phyloP scores from a whole-genome alignment of 345 rosid species.

The Xanthoceras sorbifolium region DNA sequence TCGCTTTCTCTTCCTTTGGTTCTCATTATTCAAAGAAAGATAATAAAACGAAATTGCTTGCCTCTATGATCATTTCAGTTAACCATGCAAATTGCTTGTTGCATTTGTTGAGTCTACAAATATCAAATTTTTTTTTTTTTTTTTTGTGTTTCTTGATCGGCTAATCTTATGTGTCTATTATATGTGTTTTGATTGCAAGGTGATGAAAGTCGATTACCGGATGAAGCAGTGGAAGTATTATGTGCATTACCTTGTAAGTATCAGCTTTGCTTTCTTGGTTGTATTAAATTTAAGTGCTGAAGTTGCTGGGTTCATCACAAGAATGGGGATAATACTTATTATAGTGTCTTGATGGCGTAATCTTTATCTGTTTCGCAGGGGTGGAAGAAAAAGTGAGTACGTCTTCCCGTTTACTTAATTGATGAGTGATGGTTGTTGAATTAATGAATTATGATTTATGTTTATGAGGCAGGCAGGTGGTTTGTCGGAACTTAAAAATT shows the following conservation, averaged over 20 bases:
- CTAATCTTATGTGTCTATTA: neutral
- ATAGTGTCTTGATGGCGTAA: slow-evolving; percentile 20
- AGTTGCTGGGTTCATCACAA: neutral
- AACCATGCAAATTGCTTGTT: too few species aligned
- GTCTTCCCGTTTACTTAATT: slow-evolving; percentile 13
- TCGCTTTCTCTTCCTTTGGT: neutral
- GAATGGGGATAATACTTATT: neutral
- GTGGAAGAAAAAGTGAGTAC: slow-evolving; percentile 77
- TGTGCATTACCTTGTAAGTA: slow-evolving; percentile 73
- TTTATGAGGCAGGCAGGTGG: neutral
- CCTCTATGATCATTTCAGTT: too few species aligned
- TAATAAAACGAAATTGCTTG: too few species aligned
- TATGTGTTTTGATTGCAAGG: slow-evolving; percentile 34
- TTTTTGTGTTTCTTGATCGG: neutral
- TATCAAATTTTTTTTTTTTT: too few species aligned
- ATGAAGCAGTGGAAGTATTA: slow-evolving; percentile 46
- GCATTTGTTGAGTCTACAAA: too few species aligned
- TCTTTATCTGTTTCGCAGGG: slow-evolving; percentile 51
- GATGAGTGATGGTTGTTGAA: slow-evolving; percentile 7
- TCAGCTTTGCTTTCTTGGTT: neutral
- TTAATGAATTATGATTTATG: neutral
- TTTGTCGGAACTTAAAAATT: neutral
- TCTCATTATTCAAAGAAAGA: neutral
- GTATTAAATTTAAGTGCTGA: neutral
- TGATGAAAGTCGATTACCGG: slow-evolving; percentile 35